phyloP scores from a whole-genome alignment of 2,329 filamentous ascomycete species.

The Bipolaris sorokiniana region DNA sequence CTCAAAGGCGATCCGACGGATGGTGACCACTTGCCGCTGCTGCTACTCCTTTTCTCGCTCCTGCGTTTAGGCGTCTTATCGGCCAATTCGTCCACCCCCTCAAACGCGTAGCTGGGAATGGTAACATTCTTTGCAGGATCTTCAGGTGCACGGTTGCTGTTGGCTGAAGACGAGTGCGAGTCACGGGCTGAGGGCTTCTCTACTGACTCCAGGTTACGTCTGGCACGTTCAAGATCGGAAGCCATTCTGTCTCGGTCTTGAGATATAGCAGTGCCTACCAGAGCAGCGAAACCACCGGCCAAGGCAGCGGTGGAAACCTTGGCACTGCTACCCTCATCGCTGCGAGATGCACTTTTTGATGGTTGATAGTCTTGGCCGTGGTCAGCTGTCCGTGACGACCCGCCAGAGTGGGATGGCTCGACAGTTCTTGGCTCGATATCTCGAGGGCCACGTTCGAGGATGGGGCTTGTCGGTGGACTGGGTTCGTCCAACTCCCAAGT shows the following conservation, averaged over 20 bases:
- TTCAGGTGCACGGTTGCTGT: slow-evolving; percentile 24
- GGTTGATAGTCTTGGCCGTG: slow-evolving; percentile 8
- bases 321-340: slow-evolving; percentile 22
- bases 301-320: slow-evolving; percentile 32
- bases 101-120: slow-evolving; percentile 43
- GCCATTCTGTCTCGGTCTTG: slow-evolving; percentile 45
- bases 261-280: slow-evolving; percentile 40
- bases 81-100: slow-evolving; percentile 42
- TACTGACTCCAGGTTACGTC: slow-evolving; percentile 34
- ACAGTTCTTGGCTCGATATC: slow-evolving; percentile 20
- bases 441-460: slow-evolving; percentile 41
- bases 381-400: not conserved
- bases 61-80: slow-evolving; percentile 56
- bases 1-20: slow-evolving; percentile 53
- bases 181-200: slow-evolving; percentile 22
- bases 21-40: slow-evolving; percentile 49
- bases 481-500: slow-evolving; percentile 41
- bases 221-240: slow-evolving; percentile 37
- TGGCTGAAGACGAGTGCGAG: slow-evolving; percentile 22
- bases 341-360: slow-evolving; percentile 14
- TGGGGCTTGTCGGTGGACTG: slow-evolving; percentile 32
- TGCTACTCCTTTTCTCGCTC: slow-evolving; percentile 54
- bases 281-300: slow-evolving; percentile 43
- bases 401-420: slow-evolving; percentile 1
- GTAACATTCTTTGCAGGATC: slow-evolving; percentile 25